Base-by-base conservation (phyloP, 805 yeast species). In the Schwanniomyces sp. region DNA sequence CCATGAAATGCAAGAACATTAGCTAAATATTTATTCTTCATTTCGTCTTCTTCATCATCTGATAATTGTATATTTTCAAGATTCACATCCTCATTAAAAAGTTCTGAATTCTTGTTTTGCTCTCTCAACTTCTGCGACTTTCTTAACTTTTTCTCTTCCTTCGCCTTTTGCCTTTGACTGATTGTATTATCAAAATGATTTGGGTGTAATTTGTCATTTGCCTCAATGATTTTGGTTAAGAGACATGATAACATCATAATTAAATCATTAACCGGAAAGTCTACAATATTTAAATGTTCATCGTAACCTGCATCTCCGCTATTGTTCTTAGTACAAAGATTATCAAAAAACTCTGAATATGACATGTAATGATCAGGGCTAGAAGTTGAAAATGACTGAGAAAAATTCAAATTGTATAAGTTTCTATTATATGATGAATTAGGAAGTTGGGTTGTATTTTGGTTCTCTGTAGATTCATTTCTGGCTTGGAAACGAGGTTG, bases 1-100 rank as follows among this genome's bases (percentile, higher is more conserved):
- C 99, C 99, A 66, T 91, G 96, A 65, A 94, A 94, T 40, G 96
- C 94, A 48, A 92, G 71, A 4, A 92, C 88, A 50, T 82, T 84
- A 2, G 85, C 86, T 12, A 81, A 70, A 54, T 80, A 83, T 52
- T 75, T 75, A 56, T 80, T 76, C 32, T 72, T 68, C 66, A 70
- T 63, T 50, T 72, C 76, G 49, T 70, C 75, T 10, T 69, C 75
- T 41, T 68, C 70, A 27, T 69, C 73, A 16, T 62, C 66, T 3
- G 58, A 58, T 18, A 57, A 55, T n/a, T 64, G 68, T 7, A 51
- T 55, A n/a, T 50, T 45, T 27, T 48, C 50, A 21, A 41, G 18
- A 28, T 37, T 41, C 40, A 50, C 47, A 34, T 43, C 45, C 9
- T 51, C 49, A 16, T 47, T 46, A 24, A 41, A 36, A 36, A 39